phyloP scores from a whole-genome alignment of 2,329 filamentous ascomycete species.

The Mariannaea elegans region DNA sequence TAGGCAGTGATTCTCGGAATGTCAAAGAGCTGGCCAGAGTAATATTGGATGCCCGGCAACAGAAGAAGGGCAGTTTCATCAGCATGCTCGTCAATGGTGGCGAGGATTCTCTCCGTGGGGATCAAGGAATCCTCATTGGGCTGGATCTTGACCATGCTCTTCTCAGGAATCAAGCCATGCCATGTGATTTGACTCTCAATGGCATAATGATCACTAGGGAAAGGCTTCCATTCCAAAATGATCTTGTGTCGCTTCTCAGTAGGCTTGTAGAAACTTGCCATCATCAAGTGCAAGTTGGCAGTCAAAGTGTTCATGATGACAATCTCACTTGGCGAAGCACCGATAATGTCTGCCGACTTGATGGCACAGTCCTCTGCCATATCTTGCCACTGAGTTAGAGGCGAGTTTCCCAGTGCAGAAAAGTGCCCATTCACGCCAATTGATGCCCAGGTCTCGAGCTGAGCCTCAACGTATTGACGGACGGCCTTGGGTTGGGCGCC shows the following conservation, averaged over 20 bases:
- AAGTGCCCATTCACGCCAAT: constrained; percentile 90
- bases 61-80: constrained; percentile 78
- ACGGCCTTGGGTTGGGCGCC: constrained; percentile 81
- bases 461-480: constrained; percentile 71
- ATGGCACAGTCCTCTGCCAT: constrained; percentile 78
- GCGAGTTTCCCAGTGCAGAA: constrained; percentile 70
- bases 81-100: constrained; percentile 78
- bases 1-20: constrained; percentile 81
- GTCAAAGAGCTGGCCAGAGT: constrained; percentile 89
- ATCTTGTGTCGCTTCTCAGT: constrained; percentile 75
- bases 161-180: constrained; percentile 72
- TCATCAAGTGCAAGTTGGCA: constrained; percentile 80
- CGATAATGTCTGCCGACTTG: constrained; percentile 77
- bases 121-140: constrained; percentile 70
- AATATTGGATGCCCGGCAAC: constrained; percentile 90
- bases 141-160: constrained; percentile 78
- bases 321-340: constrained; percentile 76
- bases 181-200: constrained; percentile 81
- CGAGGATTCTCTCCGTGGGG: constrained; percentile 75
- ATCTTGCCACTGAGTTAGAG: constrained; percentile 78
- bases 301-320: constrained; percentile 91
- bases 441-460: constrained; percentile 84
- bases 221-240: constrained; percentile 88
- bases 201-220: constrained; percentile 88
- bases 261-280: constrained; percentile 86